A percentile compares a stretch with the other conserved stretches of the same genome.
Evolutionary conservation across 164 flowering plant species (phyloP).

Genomic region (Magnolia officinalis): DNA sequence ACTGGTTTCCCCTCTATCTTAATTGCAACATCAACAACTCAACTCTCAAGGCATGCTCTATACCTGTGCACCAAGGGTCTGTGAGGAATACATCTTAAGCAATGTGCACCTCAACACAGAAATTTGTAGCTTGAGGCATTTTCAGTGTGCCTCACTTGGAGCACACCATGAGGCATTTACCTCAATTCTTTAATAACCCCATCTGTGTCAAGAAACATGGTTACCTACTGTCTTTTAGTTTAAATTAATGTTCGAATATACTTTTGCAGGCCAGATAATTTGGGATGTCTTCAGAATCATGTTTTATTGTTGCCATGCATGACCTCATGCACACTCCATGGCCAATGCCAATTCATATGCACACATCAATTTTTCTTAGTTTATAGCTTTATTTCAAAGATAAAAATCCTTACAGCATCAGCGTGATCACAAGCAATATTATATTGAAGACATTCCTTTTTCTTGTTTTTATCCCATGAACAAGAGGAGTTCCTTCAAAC

Average conservation of each 20-base stretch:
- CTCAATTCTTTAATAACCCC: not conserved
- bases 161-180: not conserved
- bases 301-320: not conserved
- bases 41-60: not conserved
- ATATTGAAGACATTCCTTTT: too few relatives aligned
- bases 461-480: too few relatives aligned
- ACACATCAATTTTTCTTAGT: not conserved
- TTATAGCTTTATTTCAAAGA: not conserved
- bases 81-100: not conserved
- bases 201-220: not conserved
- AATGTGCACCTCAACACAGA: not conserved
- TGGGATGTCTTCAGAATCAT: not conserved
- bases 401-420: too few relatives aligned
- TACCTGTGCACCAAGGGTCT: not conserved
- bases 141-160: not conserved
- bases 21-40: too few relatives aligned
- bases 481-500: too few relatives aligned
- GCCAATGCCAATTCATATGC: too few relatives aligned
- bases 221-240: not conserved
- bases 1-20: too few relatives aligned
- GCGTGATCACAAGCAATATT: too few relatives aligned
- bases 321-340: not conserved
- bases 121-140: not conserved
- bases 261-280: not conserved
- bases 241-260: too few relatives aligned